Evolutionary conservation across 1,284 basidiomycete genomes (phyloP).

Genomic region (Trichosporon faecale): DNA sequence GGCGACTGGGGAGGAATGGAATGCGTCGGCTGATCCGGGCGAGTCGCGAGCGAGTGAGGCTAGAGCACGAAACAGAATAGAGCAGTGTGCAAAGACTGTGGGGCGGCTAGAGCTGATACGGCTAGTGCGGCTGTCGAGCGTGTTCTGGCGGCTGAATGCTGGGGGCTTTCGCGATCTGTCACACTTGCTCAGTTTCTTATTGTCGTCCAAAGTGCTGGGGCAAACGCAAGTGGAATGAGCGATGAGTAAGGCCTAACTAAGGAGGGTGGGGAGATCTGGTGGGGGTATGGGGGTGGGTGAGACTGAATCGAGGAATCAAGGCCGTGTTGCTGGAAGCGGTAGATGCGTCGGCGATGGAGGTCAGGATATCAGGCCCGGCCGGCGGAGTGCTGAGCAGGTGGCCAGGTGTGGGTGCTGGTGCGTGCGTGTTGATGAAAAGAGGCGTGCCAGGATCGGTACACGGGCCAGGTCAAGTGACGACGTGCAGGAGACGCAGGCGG

Average conservation of each 20-base stretch:
- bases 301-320: neutral
- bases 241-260: too few relatives aligned
- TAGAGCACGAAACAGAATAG: neutral
- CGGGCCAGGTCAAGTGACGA: conserved; percentile 3
- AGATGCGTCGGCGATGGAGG: neutral
- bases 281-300: neutral
- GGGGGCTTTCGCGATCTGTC: neutral
- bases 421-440: neutral
- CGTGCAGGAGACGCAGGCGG: neutral
- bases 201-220: neutral
- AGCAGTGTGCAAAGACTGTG: neutral
- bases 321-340: neutral
- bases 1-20: neutral
- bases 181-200: neutral
- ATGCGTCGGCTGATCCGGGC: neutral
- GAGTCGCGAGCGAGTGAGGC: neutral
- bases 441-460: neutral
- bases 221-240: neutral
- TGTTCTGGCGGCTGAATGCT: neutral
- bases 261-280: neutral
- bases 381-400: too few relatives aligned
- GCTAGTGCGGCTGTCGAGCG: neutral
- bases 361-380: neutral
- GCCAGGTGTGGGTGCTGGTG: neutral
- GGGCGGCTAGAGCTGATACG: neutral